Base-by-base conservation (phyloP, 352 stramenopile species). In the Phytophthora hybrid region DNA sequence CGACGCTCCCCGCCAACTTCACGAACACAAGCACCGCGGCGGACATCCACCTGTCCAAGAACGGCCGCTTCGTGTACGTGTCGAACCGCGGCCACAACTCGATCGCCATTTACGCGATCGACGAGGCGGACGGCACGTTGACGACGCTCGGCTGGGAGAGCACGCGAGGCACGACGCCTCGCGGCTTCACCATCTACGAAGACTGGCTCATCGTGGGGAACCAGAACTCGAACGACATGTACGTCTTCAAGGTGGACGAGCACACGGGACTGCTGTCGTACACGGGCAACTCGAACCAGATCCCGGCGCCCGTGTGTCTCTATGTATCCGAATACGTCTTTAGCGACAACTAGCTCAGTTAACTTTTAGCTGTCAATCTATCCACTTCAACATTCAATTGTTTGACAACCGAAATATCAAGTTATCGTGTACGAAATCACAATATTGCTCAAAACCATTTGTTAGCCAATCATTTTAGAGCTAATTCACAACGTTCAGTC, bases 81-180 rank as follows among this genome's bases (percentile, higher is more conserved):
- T 88, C 83, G 44, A 90, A 87, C 72, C 83, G 83, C 26, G 77
- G 73, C 29, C 83, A 88, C 73, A 66, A 90, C 76, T 84, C 75
- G 62, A 83, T 90, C 29, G 74, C 81, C 8, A 82, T 86, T 16
- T 91, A 82, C 55, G 44, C 52, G 29, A 70, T 89, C 46, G 63
- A 73, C 23, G 46, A 70, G 23, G 32, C 46, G 3, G 29, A 69
- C 11, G 75, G 69, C 29, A 73, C 73, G 49, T 63, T 89, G 41
- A 77, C 63, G 13, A 5, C 53, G 0, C n/a, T 86, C 2, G 81
- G 73, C 9, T 74, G 73, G 66, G 79, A 83, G 56, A 61, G 69
- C 39, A 81, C 81, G 8, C 74, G 78, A 4, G 83, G 83, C 44
- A 61, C 72, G 29, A 77, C 57, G 1, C 83, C 83, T 21, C 79